Conservation (phyloP, 225 moss, liverwort and hornwort genomes). For the Anthoceros angustus region DNA sequence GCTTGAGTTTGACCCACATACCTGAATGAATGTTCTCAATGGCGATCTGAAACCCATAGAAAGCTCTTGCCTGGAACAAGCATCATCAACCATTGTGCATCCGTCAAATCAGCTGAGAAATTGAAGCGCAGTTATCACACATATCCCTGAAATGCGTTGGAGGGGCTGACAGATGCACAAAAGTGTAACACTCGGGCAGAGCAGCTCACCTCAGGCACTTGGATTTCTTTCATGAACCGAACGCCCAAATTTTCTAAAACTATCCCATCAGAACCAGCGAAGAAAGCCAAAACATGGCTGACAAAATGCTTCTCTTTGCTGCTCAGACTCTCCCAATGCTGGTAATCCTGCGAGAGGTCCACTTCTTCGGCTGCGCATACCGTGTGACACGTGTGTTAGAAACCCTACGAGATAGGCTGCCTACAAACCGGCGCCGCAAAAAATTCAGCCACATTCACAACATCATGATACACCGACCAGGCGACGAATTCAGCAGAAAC, state of each 20-base stretch:
- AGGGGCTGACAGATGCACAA: not conserved
- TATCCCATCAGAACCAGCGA: slow-evolving; percentile 87
- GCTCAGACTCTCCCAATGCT: slow-evolving; percentile 63
- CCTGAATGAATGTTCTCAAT: slow-evolving; percentile 87
- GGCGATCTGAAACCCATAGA: slow-evolving; percentile 86
- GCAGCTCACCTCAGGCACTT: slow-evolving; percentile 53
- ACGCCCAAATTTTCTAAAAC: slow-evolving; percentile 76
- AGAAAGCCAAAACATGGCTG: slow-evolving; percentile 79
- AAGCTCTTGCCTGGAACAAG: slow-evolving; percentile 40
- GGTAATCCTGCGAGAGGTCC: slow-evolving; percentile 50
- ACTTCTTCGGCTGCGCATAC: slow-evolving; percentile 65
- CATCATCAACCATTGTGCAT: not conserved
- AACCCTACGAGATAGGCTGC: not conserved
- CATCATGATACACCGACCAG: not conserved
- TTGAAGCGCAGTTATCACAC: not conserved
- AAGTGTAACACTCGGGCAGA: not conserved
- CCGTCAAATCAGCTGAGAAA: not conserved
- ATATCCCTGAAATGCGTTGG: not conserved
- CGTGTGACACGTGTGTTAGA: not conserved
- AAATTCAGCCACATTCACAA: not conserved
- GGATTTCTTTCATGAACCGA: slow-evolving; percentile 84
- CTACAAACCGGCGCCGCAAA: not conserved
- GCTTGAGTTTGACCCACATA: not conserved
- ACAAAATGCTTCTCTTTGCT: slow-evolving; percentile 64
- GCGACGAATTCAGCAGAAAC: not conserved